Percentiles rank a stretch among this genome's conserved stretches.
These are phyloP conservation scores for Chrysoporthe cubensis DNA, from an alignment of 2,329 filamentous ascomycete genomes.

Conservation along the genomic window DNA sequence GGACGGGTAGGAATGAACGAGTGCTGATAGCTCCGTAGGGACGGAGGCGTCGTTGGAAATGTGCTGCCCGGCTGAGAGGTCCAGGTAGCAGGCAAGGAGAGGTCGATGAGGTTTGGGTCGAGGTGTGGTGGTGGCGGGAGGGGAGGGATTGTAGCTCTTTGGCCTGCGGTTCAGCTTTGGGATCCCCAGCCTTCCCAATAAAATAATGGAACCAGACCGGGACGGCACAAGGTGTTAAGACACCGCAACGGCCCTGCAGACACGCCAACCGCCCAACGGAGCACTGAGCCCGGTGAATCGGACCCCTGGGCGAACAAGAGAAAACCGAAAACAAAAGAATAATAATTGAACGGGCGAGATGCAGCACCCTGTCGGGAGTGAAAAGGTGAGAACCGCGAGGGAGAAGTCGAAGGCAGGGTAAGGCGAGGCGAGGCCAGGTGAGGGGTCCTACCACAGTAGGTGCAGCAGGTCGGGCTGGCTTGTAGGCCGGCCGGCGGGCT, in stretches of 20 bases:
- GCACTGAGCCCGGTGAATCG: background rate
- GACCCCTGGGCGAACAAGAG: background rate
- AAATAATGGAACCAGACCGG: slow-evolving; percentile 21
- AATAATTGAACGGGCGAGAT: background rate
- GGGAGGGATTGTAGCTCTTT: slow-evolving; percentile 21
- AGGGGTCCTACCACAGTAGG: background rate
- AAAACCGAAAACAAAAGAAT: background rate
- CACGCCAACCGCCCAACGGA: slow-evolving; percentile 13
- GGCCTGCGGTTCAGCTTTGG: slow-evolving; percentile 19
- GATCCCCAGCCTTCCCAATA: slow-evolving; percentile 28
- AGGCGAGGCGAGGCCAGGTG: background rate
- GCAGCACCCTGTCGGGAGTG: background rate
- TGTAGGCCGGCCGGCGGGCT: background rate
- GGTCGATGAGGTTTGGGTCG: slow-evolving; percentile 7
- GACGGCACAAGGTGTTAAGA: slow-evolving; percentile 18
- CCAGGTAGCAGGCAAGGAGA: background rate
- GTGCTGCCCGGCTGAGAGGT: background rate
- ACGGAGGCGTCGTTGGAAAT: slow-evolving; percentile 7
- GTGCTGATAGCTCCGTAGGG: slow-evolving; percentile 1
- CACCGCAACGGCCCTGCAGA: slow-evolving; percentile 24
- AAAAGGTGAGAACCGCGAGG: background rate
- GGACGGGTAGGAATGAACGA: background rate
- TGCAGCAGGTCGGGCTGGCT: background rate
- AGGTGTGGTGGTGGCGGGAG: slow-evolving; percentile 10
- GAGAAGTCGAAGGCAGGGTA: background rate